Evolutionary conservation across 2,329 filamentous ascomycete genomes (phyloP), one percentile per base, ranked within the genome.

Genomic region (Epichloe glyceriae): DNA sequence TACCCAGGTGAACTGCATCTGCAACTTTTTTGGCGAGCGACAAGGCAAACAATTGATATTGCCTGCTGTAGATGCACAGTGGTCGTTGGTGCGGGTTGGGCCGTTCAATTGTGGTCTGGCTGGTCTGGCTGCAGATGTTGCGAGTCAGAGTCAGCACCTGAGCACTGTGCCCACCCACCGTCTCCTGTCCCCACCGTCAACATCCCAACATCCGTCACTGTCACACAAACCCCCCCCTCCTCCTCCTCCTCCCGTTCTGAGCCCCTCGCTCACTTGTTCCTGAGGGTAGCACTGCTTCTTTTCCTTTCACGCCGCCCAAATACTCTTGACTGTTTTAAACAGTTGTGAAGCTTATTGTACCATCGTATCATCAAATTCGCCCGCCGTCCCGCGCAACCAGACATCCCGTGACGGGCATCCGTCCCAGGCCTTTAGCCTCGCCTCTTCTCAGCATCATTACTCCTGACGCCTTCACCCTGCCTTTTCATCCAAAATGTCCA

Each of bases 401-500:
- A 30, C 19, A 50, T 47, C 48, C 50, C 50, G 45, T 51, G 44
- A 48, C 54, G 52, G 49, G 51, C 40, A 20, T 47, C 34, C 19
- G 38, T 45, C 33, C 40, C 47, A 34, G 15, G 50, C 30, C 46
- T 37, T 47, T 7, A 41, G 40, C 20, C 42, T 46, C 37, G 30
- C 35, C 10, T 30, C 30, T 11, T 11, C 22, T 54, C 42, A 30
- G 34, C 53, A 26, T 55, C 37, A 33, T 30, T 47, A 39, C 41
- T 49, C 33, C 50, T 48, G 44, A 46, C 39, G 42, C 43, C 45
- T 49, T 34, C 47, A 44, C 50, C 50, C 51, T 53, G 47, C 52
- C 45, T 44, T 50, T 53, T 46, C 46, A 45, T 45, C 37, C 59
- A 69, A 60, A 63, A 80, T 79, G 76, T 79, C 76, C 59, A 79